phyloP scores from a whole-genome alignment of 495 filamentous ascomycete species.

The Talaromyces ruber region DNA sequence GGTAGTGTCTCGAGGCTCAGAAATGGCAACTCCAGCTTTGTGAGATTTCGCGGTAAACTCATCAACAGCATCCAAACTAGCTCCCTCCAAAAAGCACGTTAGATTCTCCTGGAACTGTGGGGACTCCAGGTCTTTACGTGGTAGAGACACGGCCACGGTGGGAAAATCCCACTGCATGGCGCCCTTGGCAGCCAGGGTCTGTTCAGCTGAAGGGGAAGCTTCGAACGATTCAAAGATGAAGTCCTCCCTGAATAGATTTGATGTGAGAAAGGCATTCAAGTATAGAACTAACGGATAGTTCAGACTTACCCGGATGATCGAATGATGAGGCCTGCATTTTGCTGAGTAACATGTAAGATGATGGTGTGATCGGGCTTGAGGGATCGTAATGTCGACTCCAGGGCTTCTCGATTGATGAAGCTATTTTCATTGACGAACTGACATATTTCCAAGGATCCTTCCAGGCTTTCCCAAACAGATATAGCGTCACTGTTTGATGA shows the following conservation, averaged over 20 bases:
- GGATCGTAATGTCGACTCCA: conserved; percentile 23
- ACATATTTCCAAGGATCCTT: conserved; percentile 21
- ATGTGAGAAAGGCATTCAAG: background rate
- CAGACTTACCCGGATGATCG: conserved; percentile 30
- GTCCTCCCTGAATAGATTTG: background rate
- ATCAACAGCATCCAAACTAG: conserved; percentile 45
- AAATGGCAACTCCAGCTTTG: conserved; percentile 38
- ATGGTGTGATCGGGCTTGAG: conserved; percentile 24
- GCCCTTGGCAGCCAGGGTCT: conserved; percentile 30
- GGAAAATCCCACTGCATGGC: conserved; percentile 42
- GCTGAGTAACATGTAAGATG: conserved; percentile 39
- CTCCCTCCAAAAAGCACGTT: conserved; percentile 48
- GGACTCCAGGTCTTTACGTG: conserved; percentile 24
- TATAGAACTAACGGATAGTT: background rate
- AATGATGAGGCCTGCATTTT: conserved; percentile 50
- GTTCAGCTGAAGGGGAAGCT: conserved; percentile 37
- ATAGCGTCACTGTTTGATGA: conserved; percentile 11
- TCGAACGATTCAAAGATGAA: conserved; percentile 50
- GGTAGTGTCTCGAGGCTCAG: conserved; percentile 47
- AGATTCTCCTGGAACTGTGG: conserved; percentile 39
- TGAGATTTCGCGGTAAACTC: conserved; percentile 36
- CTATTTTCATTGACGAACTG: conserved; percentile 24
- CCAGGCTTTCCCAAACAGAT: conserved; percentile 21
- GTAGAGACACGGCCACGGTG: conserved; percentile 28
- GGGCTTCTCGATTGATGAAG: conserved; percentile 1